phyloP scores from a whole-genome alignment of 2,329 filamentous ascomycete species.

The Seiridium unicorne region DNA sequence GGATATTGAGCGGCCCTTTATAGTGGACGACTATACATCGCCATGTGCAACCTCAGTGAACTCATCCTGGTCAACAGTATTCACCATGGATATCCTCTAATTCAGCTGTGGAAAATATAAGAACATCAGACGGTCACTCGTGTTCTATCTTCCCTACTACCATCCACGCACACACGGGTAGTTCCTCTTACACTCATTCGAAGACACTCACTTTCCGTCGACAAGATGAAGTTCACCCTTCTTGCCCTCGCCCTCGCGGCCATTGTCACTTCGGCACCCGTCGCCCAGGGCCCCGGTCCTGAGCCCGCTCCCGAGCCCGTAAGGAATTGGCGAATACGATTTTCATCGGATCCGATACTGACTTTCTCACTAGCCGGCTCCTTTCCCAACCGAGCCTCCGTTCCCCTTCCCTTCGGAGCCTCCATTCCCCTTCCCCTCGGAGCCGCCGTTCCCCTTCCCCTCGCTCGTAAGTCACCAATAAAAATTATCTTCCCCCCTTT shows the following conservation, averaged over 20 bases:
- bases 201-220: background rate
- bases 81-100: background rate
- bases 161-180: conserved; percentile 4
- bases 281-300: conserved; percentile 5
- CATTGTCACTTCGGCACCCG: background rate
- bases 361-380: background rate
- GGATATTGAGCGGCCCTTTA: background rate
- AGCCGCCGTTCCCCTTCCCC: background rate
- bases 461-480: background rate
- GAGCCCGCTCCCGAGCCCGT: background rate
- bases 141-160: background rate
- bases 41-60: conserved; percentile 1
- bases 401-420: background rate
- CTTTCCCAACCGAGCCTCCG: background rate
- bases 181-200: background rate
- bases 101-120: conserved; percentile 3
- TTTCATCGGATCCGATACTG: background rate
- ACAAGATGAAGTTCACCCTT: conserved; percentile 5
- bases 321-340: too few species aligned
- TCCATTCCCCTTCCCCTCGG: background rate
- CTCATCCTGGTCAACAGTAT: background rate
- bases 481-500: too few species aligned
- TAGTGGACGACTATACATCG: background rate
- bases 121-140: background rate
- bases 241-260: conserved; percentile 7